phyloP scores from a whole-genome alignment of 371 early-diverging fungal genomes.

The Mortierella sp. region DNA sequence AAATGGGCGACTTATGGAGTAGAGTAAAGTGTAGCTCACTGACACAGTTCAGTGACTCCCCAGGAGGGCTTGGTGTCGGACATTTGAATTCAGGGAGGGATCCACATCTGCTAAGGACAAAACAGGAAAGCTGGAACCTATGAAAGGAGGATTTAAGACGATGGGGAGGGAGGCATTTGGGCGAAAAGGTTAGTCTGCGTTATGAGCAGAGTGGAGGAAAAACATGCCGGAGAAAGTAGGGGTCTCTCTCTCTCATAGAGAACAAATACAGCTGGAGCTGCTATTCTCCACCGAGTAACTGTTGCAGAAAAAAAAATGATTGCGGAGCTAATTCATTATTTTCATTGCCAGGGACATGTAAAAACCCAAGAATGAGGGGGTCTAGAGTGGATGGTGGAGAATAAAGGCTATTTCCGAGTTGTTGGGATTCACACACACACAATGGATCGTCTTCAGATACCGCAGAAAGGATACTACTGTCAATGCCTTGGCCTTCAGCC shows the following conservation, averaged over 20 bases:
- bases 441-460: not conserved
- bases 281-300: not conserved
- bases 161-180: conserved; percentile 1
- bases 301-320: not conserved
- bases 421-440: conserved; percentile 2
- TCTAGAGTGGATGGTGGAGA: not conserved
- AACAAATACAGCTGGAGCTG: not conserved
- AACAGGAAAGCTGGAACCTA: conserved; percentile 9
- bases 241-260: not conserved
- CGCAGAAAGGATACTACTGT: not conserved
- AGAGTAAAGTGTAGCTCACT: not conserved
- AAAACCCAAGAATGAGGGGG: not conserved
- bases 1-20: no score
- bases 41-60: not conserved
- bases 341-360: conserved; percentile 3
- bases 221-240: not conserved
- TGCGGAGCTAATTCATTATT: not conserved
- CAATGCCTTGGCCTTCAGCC: not conserved
- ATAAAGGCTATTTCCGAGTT: conserved; percentile 1
- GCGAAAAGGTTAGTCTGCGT: not conserved
- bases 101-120: not conserved
- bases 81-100: not conserved
- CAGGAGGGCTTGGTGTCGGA: not conserved
- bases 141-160: not conserved
- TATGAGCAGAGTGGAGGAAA: not conserved